phyloP scores from a whole-genome alignment of 169 alveolate species.

The Cryptosporidium muris region DNA sequence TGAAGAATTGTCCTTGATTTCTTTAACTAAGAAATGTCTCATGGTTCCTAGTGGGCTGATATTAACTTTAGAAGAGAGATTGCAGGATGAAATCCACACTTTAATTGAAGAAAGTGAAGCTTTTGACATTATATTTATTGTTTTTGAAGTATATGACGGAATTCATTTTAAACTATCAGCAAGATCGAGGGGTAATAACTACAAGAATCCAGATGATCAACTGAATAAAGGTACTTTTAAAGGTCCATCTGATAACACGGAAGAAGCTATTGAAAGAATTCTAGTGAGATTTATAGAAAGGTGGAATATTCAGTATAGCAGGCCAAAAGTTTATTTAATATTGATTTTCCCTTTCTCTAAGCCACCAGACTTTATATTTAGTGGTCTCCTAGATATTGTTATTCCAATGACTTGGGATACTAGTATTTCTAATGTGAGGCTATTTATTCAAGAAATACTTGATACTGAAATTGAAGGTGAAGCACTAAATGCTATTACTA shows the following conservation, averaged over 20 bases:
- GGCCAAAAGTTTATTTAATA: constrained; percentile 11
- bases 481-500: constrained; percentile 1
- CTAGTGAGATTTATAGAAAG: constrained; percentile 50
- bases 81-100: constrained; percentile 6
- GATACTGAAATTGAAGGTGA: not conserved
- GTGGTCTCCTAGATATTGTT: constrained; percentile 37
- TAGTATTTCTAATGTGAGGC: not conserved
- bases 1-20: not conserved
- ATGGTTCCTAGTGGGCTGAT: constrained; percentile 2
- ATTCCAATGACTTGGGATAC: constrained; percentile 57
- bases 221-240: constrained; percentile 21
- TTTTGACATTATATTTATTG: not conserved
- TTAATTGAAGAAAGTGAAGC: not conserved
- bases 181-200: not conserved
- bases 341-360: constrained; percentile 44
- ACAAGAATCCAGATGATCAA: constrained; percentile 11
- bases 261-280: constrained; percentile 41
- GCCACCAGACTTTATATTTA: constrained; percentile 30
- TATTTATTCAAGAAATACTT: constrained; percentile 23
- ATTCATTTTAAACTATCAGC: not conserved
- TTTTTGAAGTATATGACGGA: constrained; percentile 23
- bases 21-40: constrained; percentile 5
- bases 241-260: constrained; percentile 12
- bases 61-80: constrained; percentile 12
- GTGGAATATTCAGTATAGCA: constrained; percentile 22